Evolutionary conservation across 208 protist genomes (phyloP).

Genomic region (Acanthamoeba healyi): DNA sequence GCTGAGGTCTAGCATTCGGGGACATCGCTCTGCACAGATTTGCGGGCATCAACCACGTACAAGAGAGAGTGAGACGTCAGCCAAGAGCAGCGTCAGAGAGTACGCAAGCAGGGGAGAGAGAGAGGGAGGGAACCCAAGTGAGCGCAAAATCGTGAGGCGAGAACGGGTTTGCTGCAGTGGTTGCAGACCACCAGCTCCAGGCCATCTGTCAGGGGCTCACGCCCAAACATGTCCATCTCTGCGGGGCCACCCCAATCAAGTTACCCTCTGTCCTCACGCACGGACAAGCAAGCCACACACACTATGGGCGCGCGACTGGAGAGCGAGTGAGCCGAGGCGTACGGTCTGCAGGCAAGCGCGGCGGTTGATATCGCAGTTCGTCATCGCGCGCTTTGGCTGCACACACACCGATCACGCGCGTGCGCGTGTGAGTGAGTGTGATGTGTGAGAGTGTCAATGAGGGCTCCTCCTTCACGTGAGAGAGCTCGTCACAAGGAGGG

Average conservation of each 20-base stretch:
- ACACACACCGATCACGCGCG: background rate
- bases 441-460: background rate
- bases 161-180: slow-evolving; percentile 9
- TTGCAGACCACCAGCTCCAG: slow-evolving; percentile 29
- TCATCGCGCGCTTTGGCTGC: background rate
- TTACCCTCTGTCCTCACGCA: too few relatives aligned
- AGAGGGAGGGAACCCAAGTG: background rate
- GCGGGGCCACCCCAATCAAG: too few relatives aligned
- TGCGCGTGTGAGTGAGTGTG: too few relatives aligned
- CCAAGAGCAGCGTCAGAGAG: background rate
- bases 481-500: too few relatives aligned
- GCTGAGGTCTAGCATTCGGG: background rate
- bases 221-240: slow-evolving; percentile 49
- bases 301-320: background rate
- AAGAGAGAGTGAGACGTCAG: background rate
- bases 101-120: background rate
- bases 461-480: too few relatives aligned
- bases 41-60: background rate
- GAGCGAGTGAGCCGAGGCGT: background rate
- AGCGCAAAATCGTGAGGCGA: slow-evolving; percentile 7
- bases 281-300: too few relatives aligned
- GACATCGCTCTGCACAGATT: slow-evolving; percentile 25
- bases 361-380: slow-evolving; percentile 3
- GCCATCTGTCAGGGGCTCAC: background rate
- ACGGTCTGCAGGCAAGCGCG: slow-evolving; percentile 18